Base-by-base conservation (phyloP, 2,329 filamentous ascomycete species). In the Drechslerella coelobrocha region DNA sequence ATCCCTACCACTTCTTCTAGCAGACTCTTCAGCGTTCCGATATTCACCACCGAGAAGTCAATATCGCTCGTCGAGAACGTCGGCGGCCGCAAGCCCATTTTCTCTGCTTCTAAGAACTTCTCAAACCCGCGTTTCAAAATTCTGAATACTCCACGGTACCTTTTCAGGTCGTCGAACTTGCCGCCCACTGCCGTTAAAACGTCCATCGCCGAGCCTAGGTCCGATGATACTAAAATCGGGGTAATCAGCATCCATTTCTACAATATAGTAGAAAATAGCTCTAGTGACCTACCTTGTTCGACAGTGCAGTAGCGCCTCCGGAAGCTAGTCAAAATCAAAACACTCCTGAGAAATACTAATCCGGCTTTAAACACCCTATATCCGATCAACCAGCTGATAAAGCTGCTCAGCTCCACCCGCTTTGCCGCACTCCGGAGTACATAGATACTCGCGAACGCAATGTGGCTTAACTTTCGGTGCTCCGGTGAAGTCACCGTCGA, bases 291-390 rank as follows among this genome's bases (percentile, higher is more conserved):
- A 71, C 66, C 66, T 48, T 72, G 68, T 24, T 72, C 68, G n/a
- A 72, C 68, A 1, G 68, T 72, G 43, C 68, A 72, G 8, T 72
- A 72, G n/a, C 68, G 54, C 19, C 68, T 65, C 12, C 68, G 48
- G 34, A 72, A 72, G 2, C 59, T 54, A n/a, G 54, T 65, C n/a
- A 72, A 37, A 8, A 66, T 61, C 2, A 72, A 45, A 2, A 72
- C 68, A 10, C 61, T 65, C 14, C 68, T 55, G 17, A 72, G 27
- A 34, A 72, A 72, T 14, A 72, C 61, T 29, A 72, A 34, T 8
- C 68, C 68, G 12, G 68, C 68, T 26, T 72, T 72, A 34, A 72
- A 72, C 6, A 72, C 68, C n/a, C 68, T 45, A 39, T 72, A 72
- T 8, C 68, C 68, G n/a, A 72, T 66, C 43, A 66, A 41, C 68